Evolutionary conservation across 305 asterid species (phyloP).

Genomic region (Ilex paraguariensis): DNA sequence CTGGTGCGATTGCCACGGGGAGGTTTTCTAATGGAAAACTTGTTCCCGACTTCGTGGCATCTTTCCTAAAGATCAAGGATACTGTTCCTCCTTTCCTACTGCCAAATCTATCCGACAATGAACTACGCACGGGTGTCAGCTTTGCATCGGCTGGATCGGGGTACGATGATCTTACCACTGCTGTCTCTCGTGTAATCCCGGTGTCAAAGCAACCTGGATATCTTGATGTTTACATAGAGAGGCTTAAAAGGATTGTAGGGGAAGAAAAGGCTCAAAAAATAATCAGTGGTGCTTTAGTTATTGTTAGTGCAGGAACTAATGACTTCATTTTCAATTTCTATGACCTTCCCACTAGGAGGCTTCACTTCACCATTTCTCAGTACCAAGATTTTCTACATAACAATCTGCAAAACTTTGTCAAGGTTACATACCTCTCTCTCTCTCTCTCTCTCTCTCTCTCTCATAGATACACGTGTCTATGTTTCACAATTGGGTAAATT

Average conservation of each 20-base stretch:
- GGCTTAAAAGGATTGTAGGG: constrained; percentile 38
- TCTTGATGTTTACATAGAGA: constrained; percentile 30
- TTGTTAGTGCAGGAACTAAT: constrained; percentile 64
- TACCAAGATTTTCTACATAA: constrained; percentile 50
- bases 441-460: too few relatives aligned
- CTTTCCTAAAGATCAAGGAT: constrained; percentile 52
- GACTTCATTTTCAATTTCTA: constrained; percentile 57
- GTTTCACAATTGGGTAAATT: neutral
- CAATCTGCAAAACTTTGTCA: constrained; percentile 38
- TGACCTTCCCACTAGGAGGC: constrained; percentile 46
- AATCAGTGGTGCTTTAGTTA: constrained; percentile 34
- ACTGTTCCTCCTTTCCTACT: constrained; percentile 55
- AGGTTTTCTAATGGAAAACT: constrained; percentile 73
- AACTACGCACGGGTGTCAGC: constrained; percentile 58
- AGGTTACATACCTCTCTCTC: constrained; percentile 27
- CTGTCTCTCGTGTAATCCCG: constrained; percentile 41
- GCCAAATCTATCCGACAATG: constrained; percentile 40
- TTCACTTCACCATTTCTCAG: constrained; percentile 29
- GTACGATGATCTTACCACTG: constrained; percentile 53
- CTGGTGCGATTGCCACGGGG: constrained; percentile 47
- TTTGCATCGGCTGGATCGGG: constrained; percentile 85
- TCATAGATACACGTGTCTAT: too few relatives aligned
- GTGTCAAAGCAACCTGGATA: constrained; percentile 34
- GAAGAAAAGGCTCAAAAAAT: constrained; percentile 29
- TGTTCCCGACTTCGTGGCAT: constrained; percentile 60